Evolutionary conservation across 129 eudicot genomes (phyloP), one percentile per base, ranked within the genome.

Genomic region (Kitagawia praeruptora): DNA sequence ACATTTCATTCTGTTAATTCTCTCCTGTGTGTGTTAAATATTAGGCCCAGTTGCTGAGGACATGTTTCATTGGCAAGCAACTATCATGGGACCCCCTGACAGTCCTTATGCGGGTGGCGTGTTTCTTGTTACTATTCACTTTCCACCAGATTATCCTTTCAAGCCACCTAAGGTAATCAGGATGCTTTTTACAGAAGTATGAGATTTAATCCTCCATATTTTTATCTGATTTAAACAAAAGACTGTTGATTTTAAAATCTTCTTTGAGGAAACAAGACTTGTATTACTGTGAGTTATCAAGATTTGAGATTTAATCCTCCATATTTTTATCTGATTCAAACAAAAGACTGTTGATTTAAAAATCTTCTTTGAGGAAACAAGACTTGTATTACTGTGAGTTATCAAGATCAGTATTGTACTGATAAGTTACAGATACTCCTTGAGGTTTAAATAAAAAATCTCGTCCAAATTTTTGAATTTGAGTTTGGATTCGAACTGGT

Each of bases 61-160:
- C 61, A 75, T 75, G 77, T 75, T 75, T 75, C 77, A 75, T 51
- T 75, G 77, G 77, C 77, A 75, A 75, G 77, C 77, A 75, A 75
- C 77, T 13, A 75, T 75, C 18, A 75, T 75, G 77, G 77, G 77
- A n/a, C 77, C 77, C 77, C 61, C 77, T 45, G 77, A 75, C 14
- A 75, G 77, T 75, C 77, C 77, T 45, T 75, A 75, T 28, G 77
- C 77, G 14, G 77, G 77, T 75, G 77, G 77, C 13, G 77, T 75
- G 58, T 75, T 75, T 46, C 77, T 75, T 25, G 77, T 75, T 46
- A 75, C 77, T 13, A 75, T 75, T 28, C 77, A 75, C 37, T 75
- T 75, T 18, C 77, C 77, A 12, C 77, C 77, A 46, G 77, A 75
- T 46, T 75, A 75, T 75, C 77, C 77, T 25, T 75, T 75, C 77